Evolutionary conservation across 2,329 filamentous ascomycete genomes (phyloP).

Genomic region (Colletotrichum noveboracense): DNA sequence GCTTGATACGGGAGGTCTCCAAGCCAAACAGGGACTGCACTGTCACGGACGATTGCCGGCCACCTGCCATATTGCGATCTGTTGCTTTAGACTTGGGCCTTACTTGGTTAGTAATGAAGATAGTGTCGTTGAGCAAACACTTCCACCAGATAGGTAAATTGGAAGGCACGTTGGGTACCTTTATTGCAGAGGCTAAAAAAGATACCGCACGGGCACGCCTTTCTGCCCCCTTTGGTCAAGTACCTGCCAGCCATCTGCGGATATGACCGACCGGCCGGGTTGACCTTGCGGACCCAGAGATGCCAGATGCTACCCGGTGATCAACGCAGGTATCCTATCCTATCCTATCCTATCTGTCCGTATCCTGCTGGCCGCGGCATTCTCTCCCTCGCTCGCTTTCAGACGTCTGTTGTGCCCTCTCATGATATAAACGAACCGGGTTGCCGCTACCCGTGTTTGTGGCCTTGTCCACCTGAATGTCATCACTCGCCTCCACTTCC

Average conservation of each 20-base stretch:
- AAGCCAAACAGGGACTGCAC: neutral
- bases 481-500: conserved; percentile 4
- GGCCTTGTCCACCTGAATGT: neutral
- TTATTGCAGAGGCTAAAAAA: neutral
- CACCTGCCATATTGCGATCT: conserved; percentile 5
- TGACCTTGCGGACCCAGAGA: conserved; percentile 1
- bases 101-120: neutral
- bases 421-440: conserved; percentile 16
- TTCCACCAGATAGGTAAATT: neutral
- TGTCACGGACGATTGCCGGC: neutral
- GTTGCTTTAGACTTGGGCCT: neutral
- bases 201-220: neutral
- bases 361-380: neutral
- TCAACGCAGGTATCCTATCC: neutral
- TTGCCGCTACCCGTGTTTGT: neutral
- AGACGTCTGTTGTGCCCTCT: neutral
- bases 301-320: neutral
- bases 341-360: neutral
- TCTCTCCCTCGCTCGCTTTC: neutral
- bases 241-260: neutral
- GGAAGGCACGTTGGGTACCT: neutral
- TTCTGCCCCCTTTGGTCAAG: neutral
- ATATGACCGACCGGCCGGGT: conserved; percentile 12
- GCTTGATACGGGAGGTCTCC: neutral
- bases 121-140: neutral